These are phyloP conservation scores for Retiboletus flavoniger DNA, from an alignment of 1,284 basidiomycete species.

Conservation along the genomic window DNA sequence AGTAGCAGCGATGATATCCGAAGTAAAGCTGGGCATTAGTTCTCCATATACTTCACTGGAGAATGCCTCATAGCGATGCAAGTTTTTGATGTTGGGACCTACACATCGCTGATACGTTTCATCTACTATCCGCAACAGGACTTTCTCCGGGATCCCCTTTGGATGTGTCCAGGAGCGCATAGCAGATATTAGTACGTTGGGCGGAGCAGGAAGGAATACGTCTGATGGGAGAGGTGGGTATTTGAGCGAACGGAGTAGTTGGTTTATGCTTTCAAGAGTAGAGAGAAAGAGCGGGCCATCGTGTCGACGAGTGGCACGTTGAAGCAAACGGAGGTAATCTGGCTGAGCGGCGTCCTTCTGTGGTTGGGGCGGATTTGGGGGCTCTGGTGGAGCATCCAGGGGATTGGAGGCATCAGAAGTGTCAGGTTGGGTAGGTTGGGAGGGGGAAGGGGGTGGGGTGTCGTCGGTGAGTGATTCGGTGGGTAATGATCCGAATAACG, in stretches of 20 bases:
- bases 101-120: constrained; percentile 79
- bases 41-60: constrained; percentile 77
- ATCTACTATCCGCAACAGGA: constrained; percentile 67
- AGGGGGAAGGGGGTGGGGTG: constrained; percentile 36
- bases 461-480: constrained; percentile 43
- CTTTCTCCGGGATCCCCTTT: constrained; percentile 51
- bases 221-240: constrained; percentile 55
- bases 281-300: constrained; percentile 71
- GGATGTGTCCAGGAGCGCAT: constrained; percentile 48
- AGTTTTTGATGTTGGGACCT: constrained; percentile 62
- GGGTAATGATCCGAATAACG: constrained; percentile 64
- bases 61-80: constrained; percentile 71
- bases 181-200: constrained; percentile 49
- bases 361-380: constrained; percentile 15
- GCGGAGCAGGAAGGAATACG: constrained; percentile 41
- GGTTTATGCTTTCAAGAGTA: constrained; percentile 58
- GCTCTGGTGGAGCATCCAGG: constrained; percentile 12
- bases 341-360: constrained; percentile 19
- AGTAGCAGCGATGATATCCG: constrained; percentile 60
- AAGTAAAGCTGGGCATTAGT: constrained; percentile 65
- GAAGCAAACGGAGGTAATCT: constrained; percentile 57
- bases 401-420: constrained; percentile 20
- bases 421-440: constrained; percentile 39
- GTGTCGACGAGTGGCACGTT: constrained; percentile 58
- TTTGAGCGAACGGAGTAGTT: constrained; percentile 58